These are phyloP conservation scores for Silene uniflora DNA, from an alignment of 148 eudicot species.

Conservation along the genomic window DNA sequence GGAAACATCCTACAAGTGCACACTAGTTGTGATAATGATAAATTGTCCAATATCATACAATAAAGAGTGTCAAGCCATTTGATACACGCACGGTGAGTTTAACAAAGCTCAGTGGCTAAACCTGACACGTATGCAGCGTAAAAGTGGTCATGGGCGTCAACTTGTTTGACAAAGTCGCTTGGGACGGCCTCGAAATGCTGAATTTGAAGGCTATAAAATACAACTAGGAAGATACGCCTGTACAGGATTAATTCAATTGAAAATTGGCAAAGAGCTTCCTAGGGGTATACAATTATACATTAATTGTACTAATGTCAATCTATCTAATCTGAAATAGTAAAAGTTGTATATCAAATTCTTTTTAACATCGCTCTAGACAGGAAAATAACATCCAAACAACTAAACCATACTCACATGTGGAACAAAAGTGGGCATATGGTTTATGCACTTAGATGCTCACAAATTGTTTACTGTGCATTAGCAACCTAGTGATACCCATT, in stretches of 20 bases:
- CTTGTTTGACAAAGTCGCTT: not conserved
- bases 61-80: not conserved
- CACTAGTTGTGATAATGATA: not conserved
- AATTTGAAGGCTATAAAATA: not conserved
- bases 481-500: no score
- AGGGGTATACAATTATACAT: not conserved
- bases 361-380: not conserved
- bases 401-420: no score
- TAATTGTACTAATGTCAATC: not conserved
- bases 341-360: not conserved
- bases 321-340: not conserved
- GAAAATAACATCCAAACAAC: no score
- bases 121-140: not conserved
- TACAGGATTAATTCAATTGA: no score
- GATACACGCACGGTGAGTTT: not conserved
- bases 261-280: not conserved
- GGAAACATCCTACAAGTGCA: not conserved
- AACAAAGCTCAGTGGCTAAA: not conserved
- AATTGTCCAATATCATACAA: not conserved
- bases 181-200: not conserved
- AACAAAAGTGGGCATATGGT: no score
- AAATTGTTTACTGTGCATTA: no score
- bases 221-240: not conserved
- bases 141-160: not conserved
- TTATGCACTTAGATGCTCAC: no score